Base-by-base conservation (phyloP, 306 rosid species). In the Arachis stenosperma region DNA sequence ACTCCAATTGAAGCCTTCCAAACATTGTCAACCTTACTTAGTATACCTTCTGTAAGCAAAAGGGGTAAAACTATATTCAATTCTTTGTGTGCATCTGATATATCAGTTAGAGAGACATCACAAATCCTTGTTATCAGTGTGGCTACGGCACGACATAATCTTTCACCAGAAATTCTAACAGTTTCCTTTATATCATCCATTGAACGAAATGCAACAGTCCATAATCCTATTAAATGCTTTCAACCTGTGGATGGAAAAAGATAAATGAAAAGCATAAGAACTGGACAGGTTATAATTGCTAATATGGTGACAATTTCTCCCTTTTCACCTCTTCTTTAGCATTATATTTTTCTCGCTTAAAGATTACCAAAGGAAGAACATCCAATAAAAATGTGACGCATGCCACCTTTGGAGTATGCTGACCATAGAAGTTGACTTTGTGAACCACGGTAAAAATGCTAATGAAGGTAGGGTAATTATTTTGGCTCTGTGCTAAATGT, bases 161-260 rank as follows among this genome's bases (percentile, higher is more conserved):
- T 94, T 76, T 94, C 98, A 30, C 97, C 98, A 78, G 98, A 79
- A 77, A 65, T 89, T 71, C 98, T 89, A 59, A 94, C 96, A 40
- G 97, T 94, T 86, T 94, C 97, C 69, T 94, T 94, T 65, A 94
- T 91, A 81, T 94, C 98, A 69, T 94, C 98, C 98, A 94, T 94
- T 58, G 91, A 88, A 55, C 96, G 94, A 81, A 94, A 94, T 75
- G 96, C 92, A 64, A 79, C 94, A 9, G 87, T 81, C 98, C 98
- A 94, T 77, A 91, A 69, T 73, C 84, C 88, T 67, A 79, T 83
- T 78, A 94, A 77, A 89, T 94, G 87, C 85, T 86, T 91, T 69
- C 90, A 36, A 91, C 94, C 98, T 94, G 82, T 47, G 53, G 41
- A 76, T 33, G 40, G 63, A 37, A 33, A 58, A 81, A 56, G 55